Evolutionary conservation across 371 early-diverging fungal genomes (phyloP).

Genomic region (Actinomortierella ambigua): DNA sequence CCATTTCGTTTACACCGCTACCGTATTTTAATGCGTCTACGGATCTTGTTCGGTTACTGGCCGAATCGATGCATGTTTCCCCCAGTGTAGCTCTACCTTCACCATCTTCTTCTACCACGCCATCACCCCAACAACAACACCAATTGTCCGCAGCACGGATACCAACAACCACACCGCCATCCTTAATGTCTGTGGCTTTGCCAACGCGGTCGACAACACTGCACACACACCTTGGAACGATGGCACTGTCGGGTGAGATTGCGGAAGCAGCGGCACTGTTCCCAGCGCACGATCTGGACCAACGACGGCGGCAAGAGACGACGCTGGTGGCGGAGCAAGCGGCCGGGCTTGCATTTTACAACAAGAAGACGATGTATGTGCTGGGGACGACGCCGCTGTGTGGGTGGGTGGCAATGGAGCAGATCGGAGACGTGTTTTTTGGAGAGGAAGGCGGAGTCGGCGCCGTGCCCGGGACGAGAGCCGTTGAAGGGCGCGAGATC

Average conservation of each 20-base stretch:
- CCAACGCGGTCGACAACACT: not conserved
- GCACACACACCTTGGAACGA: slow-evolving; percentile 17
- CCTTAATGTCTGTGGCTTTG: too few species aligned
- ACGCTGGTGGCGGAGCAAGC: slow-evolving; percentile 45
- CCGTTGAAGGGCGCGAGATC: slow-evolving; percentile 38
- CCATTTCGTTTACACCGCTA: slow-evolving; percentile 37
- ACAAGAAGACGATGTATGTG: slow-evolving; percentile 58
- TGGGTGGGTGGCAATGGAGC: slow-evolving; percentile 58
- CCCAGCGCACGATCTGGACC: slow-evolving; percentile 42
- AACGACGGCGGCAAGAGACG: slow-evolving; percentile 44
- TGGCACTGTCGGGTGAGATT: slow-evolving; percentile 41
- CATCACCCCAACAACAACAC: not conserved
- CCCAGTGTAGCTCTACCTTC: not conserved
- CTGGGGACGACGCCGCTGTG: slow-evolving; percentile 62
- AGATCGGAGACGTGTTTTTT: slow-evolving; percentile 48
- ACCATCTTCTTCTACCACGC: not conserved
- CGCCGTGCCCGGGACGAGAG: slow-evolving; percentile 38
- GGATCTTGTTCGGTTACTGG: slow-evolving; percentile 32
- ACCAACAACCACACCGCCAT: too few species aligned
- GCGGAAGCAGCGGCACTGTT: slow-evolving; percentile 37
- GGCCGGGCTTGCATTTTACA: slow-evolving; percentile 65
- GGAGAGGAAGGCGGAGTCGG: slow-evolving; percentile 38
- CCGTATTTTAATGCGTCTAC: slow-evolving; percentile 45
- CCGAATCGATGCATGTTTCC: slow-evolving; percentile 36
- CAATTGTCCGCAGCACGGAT: too few species aligned